A percentile compares a stretch with the other conserved stretches of the same genome.
phyloP scores from a whole-genome alignment of 2,329 filamentous ascomycete species.

The Fusarium coffeatum region DNA sequence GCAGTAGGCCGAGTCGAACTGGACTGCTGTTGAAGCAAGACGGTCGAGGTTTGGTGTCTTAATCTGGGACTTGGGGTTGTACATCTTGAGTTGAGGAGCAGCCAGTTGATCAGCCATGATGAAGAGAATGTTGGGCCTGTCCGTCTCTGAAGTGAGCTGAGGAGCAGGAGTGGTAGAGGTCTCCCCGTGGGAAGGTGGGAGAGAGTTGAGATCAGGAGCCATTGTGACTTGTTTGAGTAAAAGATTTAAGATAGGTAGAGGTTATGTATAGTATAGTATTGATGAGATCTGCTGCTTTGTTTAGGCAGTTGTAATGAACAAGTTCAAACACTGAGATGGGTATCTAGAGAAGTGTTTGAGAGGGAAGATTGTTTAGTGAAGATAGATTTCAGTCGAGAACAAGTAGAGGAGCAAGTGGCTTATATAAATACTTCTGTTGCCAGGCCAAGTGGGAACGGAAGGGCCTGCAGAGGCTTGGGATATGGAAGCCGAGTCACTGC shows the following conservation, averaged over 20 bases:
- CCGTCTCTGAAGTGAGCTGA: slow-evolving; percentile 40
- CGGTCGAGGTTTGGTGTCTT: slow-evolving; percentile 91
- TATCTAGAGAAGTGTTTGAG: slow-evolving; percentile 10
- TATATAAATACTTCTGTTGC: slow-evolving; percentile 14
- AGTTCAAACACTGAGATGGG: neutral
- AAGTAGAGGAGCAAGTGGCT: slow-evolving; percentile 13
- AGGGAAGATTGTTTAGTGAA: neutral
- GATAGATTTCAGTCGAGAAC: neutral
- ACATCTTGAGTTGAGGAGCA: slow-evolving; percentile 89
- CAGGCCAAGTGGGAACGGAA: neutral
- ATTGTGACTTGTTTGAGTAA: slow-evolving; percentile 54
- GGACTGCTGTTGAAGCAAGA: slow-evolving; percentile 82
- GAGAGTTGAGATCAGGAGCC: slow-evolving; percentile 80
- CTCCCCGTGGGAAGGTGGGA: slow-evolving; percentile 65
- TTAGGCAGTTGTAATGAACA: neutral
- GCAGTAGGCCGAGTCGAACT: slow-evolving; percentile 95
- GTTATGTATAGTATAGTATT: neutral
- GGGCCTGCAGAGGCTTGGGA: neutral
- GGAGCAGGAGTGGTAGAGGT: slow-evolving; percentile 29
- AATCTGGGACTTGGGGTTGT: slow-evolving; percentile 89
- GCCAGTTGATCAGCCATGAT: slow-evolving; percentile 98
- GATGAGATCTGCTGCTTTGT: neutral
- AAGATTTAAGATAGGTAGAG: neutral
- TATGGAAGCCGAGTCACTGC: slow-evolving; percentile 14
- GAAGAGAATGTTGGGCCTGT: slow-evolving; percentile 67